Percentiles rank a stretch among this genome's conserved stretches.
Conservation (phyloP, 805 yeast genomes). For the Saccharomyces eubayanus region DNA sequence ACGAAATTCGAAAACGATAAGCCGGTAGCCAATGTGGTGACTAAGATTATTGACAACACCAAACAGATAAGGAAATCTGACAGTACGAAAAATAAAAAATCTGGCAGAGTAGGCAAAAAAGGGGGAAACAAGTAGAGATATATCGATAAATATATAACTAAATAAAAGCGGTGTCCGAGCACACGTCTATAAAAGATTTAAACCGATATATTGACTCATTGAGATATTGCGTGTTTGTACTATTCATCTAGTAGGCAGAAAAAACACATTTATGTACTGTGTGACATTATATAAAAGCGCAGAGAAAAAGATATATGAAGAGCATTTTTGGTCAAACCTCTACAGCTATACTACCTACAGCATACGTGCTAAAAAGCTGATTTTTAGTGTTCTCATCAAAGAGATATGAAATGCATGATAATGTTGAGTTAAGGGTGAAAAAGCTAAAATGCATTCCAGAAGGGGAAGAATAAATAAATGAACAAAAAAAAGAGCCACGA, state of each 20-base stretch:
- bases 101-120: not conserved
- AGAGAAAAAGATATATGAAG: not conserved
- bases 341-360: not conserved
- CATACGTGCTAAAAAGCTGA: not conserved
- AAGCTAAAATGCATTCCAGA: not conserved
- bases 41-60: not conserved
- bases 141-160: not conserved
- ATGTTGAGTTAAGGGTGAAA: not conserved
- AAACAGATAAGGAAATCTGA: not conserved
- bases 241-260: not conserved
- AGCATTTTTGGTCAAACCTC: not conserved
- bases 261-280: not conserved
- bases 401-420: not conserved
- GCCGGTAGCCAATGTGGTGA: no score
- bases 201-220: not conserved
- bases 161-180: not conserved
- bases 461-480: not conserved
- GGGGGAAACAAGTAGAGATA: not conserved
- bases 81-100: not conserved
- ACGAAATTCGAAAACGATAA: conserved; percentile 36
- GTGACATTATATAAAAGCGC: not conserved
- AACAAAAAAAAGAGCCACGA: not conserved
- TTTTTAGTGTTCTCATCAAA: no score
- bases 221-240: not conserved
- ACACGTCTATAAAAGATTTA: not conserved